Evolutionary conservation across 2,329 filamentous ascomycete species (phyloP).

Genomic region (Ophiostoma tasmaniense): DNA sequence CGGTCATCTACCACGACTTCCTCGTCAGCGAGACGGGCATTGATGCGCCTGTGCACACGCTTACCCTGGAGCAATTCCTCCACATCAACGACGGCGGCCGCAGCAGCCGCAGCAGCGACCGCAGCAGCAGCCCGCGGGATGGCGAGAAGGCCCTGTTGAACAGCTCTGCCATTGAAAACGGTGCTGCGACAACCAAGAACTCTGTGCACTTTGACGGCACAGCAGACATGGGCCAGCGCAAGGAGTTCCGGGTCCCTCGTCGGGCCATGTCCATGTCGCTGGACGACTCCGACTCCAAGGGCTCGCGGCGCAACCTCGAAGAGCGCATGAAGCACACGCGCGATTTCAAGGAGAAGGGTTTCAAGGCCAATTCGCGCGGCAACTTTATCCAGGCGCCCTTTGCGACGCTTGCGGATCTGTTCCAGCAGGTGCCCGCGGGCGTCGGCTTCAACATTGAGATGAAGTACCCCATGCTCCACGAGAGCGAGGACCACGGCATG

Average conservation of each 20-base stretch:
- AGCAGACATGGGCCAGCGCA: conserved; percentile 21
- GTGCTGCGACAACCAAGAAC: neutral
- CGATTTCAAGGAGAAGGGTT: conserved; percentile 89
- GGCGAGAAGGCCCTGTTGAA: conserved; percentile 1
- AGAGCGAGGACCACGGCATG: conserved; percentile 93
- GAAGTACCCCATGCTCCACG: conserved; percentile 94
- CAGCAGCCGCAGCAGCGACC: conserved; percentile 18
- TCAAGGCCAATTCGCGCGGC: conserved; percentile 88
- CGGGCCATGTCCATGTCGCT: conserved; percentile 50
- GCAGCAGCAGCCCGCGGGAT: neutral
- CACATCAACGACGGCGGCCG: conserved; percentile 60
- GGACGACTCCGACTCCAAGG: conserved; percentile 23
- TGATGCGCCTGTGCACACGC: conserved; percentile 88
- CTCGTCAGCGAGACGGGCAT: conserved; percentile 95
- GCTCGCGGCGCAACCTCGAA: conserved; percentile 35
- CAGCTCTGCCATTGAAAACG: neutral
- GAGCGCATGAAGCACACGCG: conserved; percentile 97
- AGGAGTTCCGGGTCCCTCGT: conserved; percentile 28
- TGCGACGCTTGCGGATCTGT: conserved; percentile 88
- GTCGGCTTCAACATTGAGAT: conserved; percentile 98
- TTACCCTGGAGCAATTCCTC: conserved; percentile 92
- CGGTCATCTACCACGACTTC: conserved; percentile 98
- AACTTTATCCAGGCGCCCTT: conserved; percentile 95
- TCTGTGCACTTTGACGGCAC: conserved; percentile 7
- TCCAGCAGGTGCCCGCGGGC: conserved; percentile 68